These are phyloP conservation scores for Astrothelium macrocarpum DNA, from an alignment of 495 filamentous ascomycete genomes.

Conservation along the genomic window DNA sequence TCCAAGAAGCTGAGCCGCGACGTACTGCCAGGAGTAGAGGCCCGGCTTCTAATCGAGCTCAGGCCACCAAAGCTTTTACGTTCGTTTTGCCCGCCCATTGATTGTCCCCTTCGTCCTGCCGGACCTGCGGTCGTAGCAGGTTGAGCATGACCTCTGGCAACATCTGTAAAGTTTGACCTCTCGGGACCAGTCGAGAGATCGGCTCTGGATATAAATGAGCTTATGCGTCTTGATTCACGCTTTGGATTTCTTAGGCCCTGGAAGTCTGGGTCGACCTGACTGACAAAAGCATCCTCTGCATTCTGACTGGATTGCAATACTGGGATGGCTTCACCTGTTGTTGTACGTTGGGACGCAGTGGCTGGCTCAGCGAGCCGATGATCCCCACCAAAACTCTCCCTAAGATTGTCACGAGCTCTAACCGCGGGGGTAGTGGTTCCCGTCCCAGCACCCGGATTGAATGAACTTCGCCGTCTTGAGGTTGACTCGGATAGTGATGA, in stretches of 20 bases:
- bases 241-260: constrained; percentile 54
- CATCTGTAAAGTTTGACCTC: constrained; percentile 62
- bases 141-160: constrained; percentile 42
- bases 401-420: constrained; percentile 34
- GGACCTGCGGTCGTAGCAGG: constrained; percentile 15
- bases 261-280: constrained; percentile 69
- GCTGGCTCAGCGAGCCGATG: constrained; percentile 18
- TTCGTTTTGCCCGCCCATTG: constrained; percentile 58
- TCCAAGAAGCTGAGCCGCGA: constrained; percentile 22
- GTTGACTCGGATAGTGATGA: neutral
- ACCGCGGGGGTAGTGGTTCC: constrained; percentile 71
- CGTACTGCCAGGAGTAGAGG: constrained; percentile 30
- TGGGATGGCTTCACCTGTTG: constrained; percentile 10
- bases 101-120: constrained; percentile 54
- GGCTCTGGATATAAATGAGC: constrained; percentile 82
- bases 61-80: constrained; percentile 33
- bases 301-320: constrained; percentile 21
- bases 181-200: constrained; percentile 75
- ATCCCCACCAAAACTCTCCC: constrained; percentile 50
- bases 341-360: neutral
- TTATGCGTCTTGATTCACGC: constrained; percentile 76
- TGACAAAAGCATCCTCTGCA: constrained; percentile 51
- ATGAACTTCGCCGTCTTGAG: constrained; percentile 73
- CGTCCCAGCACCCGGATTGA: constrained; percentile 62
- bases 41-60: constrained; percentile 20